Conservation (phyloP, 164 flowering plant genomes). For the Chimonanthus praecox region DNA sequence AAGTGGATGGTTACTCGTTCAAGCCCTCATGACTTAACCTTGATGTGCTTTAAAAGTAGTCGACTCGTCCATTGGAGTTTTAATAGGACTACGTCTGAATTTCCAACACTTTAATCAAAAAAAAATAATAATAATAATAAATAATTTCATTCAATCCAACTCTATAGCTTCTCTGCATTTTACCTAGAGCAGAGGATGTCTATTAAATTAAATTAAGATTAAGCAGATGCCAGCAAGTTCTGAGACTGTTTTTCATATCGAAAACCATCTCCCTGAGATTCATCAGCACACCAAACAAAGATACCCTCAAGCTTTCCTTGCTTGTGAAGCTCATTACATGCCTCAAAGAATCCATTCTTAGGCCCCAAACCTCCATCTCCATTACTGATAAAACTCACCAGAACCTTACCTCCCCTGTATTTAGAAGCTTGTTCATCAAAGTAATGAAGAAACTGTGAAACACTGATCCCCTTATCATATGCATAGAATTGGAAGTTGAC, state of each 20-base stretch:
- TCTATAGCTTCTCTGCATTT: not conserved
- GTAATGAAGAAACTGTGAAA: conserved; percentile 34
- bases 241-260: conserved; percentile 43
- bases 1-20: too few species aligned
- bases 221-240: conserved; percentile 22
- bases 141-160: too few species aligned
- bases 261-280: conserved; percentile 33
- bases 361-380: conserved; percentile 41
- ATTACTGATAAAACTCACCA: conserved; percentile 36
- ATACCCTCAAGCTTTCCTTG: conserved; percentile 36
- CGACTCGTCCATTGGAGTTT: too few species aligned
- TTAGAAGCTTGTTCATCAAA: conserved; percentile 30
- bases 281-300: conserved; percentile 60
- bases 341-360: conserved; percentile 37
- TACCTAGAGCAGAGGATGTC: not conserved
- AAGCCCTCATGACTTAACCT: too few species aligned
- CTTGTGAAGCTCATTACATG: conserved; percentile 36
- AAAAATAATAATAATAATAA: too few species aligned
- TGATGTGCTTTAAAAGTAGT: too few species aligned
- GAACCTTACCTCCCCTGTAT: conserved; percentile 36
- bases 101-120: too few species aligned
- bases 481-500: conserved; percentile 62
- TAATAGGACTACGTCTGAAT: too few species aligned
- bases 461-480: conserved; percentile 35
- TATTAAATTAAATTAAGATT: not conserved